Evolutionary conservation across 306 rosid genomes (phyloP), one percentile per base, ranked within the genome.

Genomic region (Corylus americana): DNA sequence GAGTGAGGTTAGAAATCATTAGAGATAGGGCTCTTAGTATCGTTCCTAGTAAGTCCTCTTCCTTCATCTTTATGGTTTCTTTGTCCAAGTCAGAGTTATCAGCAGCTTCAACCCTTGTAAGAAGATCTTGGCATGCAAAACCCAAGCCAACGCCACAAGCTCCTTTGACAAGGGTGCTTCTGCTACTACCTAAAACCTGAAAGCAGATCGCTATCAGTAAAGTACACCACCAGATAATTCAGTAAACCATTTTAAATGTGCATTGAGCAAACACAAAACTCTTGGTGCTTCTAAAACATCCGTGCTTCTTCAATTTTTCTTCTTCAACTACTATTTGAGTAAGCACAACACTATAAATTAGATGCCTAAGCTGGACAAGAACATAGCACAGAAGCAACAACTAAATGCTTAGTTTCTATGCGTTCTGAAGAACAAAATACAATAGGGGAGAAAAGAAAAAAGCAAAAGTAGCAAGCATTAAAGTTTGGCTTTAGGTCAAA

Each of bases 111-210:
- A 83, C 89, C 82, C 98, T 85, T 54, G 89, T 90, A 63, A 91
- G 91, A 84, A 95, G 98, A 85, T 91, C 96, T 83, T 88, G 98
- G 87, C 94, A 91, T 50, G 93, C 83, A 83, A 87, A 95, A 73
- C 98, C 98, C 90, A 95, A 89, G 76, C 94, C 98, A 85, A 95
- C 87, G 51, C 96, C 98, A 88, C 96, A 95, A 18, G 98, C 94
- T 83, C 98, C 98, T 84, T 91, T 90, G 70, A 95, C 98, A 76
- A 95, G 92, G 85, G 84, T 85, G 74, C 97, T 95, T 90, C 77
- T 92, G 85, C 91, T 85, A 82, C 77, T 85, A 78, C 77, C 78
- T 80, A 91, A 85, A 83, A 91, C 93, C 98, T 95, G 86, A 80
- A 86, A 82, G 69, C 57, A 83, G 10, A 71, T 78, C 64, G 59